phyloP scores from a whole-genome alignment of 148 eudicot genomes.

The Beta vulgaris region DNA sequence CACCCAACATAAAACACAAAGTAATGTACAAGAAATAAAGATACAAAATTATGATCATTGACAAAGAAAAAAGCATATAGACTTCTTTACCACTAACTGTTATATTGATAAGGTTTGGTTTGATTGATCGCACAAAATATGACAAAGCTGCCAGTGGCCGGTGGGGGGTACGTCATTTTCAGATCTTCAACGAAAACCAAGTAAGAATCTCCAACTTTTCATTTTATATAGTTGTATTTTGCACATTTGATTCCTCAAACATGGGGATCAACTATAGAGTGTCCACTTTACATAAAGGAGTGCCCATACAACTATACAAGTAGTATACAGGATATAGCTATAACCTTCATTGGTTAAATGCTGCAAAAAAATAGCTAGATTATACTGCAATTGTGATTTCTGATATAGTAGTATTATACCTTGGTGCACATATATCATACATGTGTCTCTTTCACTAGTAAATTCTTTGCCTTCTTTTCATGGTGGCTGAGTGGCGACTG shows the following conservation, averaged over 20 bases:
- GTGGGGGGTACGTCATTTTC: conserved; percentile 11
- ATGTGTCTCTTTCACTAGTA: too few relatives aligned
- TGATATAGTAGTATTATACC: too few relatives aligned
- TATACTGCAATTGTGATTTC: too few relatives aligned
- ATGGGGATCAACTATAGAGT: too few relatives aligned
- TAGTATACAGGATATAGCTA: too few relatives aligned
- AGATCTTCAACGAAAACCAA: neutral
- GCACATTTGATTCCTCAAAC: conserved; percentile 5
- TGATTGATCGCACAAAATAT: neutral
- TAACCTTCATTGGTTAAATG: too few relatives aligned
- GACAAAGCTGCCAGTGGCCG: neutral
- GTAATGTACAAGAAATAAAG: neutral
- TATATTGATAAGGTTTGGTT: conserved; percentile 15
- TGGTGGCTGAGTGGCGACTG: too few relatives aligned
- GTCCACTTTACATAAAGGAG: too few relatives aligned
- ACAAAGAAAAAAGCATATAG: neutral
- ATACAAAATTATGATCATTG: neutral
- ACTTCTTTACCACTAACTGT: neutral
- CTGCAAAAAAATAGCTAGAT: too few relatives aligned
- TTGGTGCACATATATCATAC: too few relatives aligned
- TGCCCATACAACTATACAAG: too few relatives aligned
- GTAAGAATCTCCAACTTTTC: neutral
- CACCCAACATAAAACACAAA: conserved; percentile 11
- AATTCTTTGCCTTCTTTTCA: too few relatives aligned
- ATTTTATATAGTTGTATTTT: neutral